phyloP scores from a whole-genome alignment of 768 basidiomycete species.

The Lactarius sanguifluus region DNA sequence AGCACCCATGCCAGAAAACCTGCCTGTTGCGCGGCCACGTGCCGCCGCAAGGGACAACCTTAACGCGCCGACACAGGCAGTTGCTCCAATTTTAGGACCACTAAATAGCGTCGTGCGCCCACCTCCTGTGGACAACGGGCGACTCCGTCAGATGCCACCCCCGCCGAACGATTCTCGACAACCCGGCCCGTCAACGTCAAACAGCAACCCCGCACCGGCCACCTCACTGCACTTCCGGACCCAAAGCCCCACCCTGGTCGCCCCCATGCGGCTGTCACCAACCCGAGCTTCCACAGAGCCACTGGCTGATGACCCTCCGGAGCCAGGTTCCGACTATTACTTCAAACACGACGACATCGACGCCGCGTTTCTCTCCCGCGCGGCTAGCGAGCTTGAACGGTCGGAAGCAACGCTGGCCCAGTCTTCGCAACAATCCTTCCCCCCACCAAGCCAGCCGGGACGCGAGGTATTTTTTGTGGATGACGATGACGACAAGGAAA shows the following conservation, averaged over 20 bases:
- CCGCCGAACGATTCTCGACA: neutral
- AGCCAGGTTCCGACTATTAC: conserved; percentile 35
- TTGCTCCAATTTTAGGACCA: conserved; percentile 3
- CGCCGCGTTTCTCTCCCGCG: conserved; percentile 43
- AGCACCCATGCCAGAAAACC: neutral
- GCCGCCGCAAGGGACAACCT: neutral
- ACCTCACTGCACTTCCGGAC: conserved; percentile 16
- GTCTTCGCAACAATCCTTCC: conserved; percentile 19
- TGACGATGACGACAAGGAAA: conserved; percentile 62
- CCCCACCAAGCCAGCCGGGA: conserved; percentile 19
- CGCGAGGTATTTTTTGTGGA: conserved; percentile 45
- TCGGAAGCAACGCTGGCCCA: conserved; percentile 29
- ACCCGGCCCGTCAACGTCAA: conserved; percentile 1
- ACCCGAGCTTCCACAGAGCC: conserved; percentile 21
- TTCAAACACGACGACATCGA: conserved; percentile 40
- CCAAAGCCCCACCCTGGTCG: neutral
- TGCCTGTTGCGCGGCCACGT: neutral
- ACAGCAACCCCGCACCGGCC: neutral
- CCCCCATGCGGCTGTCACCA: conserved; percentile 16
- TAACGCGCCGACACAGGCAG: neutral
- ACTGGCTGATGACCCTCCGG: conserved; percentile 18
- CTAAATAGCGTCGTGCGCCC: neutral
- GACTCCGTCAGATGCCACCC: neutral
- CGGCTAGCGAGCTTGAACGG: conserved; percentile 37
- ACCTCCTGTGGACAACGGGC: neutral